Evolutionary conservation across 2,329 filamentous ascomycete species (phyloP).

Genomic region (Aspergillus glaucus): DNA sequence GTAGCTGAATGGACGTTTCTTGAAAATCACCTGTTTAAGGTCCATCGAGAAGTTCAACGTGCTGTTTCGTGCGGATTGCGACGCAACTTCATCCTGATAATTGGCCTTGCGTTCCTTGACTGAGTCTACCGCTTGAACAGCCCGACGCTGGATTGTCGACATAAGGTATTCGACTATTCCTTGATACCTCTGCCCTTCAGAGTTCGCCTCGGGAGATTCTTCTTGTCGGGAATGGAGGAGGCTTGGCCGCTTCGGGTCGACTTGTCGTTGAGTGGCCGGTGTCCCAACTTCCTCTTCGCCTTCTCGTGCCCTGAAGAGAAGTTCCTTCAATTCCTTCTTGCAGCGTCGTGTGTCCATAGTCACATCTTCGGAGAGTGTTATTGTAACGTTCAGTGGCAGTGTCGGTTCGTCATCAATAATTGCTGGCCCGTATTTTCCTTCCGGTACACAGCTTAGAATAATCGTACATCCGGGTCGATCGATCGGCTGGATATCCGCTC

Average conservation of each 20-base stretch:
- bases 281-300: not conserved
- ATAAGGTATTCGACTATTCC: not conserved
- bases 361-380: not conserved
- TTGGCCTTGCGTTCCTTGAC: not conserved
- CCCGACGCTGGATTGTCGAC: conserved; percentile 1
- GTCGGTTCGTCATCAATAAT: not conserved
- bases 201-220: not conserved
- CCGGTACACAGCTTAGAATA: not conserved
- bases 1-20: conserved; percentile 1
- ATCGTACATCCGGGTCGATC: not conserved
- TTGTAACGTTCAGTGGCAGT: not conserved
- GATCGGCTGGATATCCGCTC: not conserved
- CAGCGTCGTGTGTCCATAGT: not conserved
- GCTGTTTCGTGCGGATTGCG: not conserved
- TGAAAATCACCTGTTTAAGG: not conserved
- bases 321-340: not conserved
- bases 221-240: not conserved
- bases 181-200: not conserved
- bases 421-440: not conserved
- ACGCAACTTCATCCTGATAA: not conserved
- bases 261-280: not conserved
- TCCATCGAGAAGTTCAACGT: not conserved
- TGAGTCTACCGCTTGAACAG: not conserved
- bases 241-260: not conserved
- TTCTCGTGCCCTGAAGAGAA: conserved; percentile 1